phyloP scores from a whole-genome alignment of 352 stramenopile genomes.

The Phytophthora aleatoria region DNA sequence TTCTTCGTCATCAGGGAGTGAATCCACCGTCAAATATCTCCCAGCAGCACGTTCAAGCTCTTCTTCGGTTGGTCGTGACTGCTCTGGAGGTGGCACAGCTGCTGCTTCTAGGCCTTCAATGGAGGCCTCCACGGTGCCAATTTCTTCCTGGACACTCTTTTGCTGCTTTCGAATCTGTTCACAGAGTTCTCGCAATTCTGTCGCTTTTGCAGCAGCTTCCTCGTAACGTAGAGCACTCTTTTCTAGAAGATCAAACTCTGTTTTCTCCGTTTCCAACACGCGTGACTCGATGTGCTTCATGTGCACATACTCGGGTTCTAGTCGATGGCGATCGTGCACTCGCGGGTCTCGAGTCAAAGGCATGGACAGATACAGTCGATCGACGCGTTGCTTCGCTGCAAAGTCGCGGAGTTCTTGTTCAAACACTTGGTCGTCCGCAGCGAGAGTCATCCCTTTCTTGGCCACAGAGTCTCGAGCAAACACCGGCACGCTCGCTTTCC shows the following conservation, averaged over 20 bases:
- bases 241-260: conserved; percentile 72
- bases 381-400: conserved; percentile 42
- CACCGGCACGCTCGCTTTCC: conserved; percentile 38
- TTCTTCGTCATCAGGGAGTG: conserved; percentile 22
- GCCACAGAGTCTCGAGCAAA: conserved; percentile 54
- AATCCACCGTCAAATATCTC: conserved; percentile 38
- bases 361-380: conserved; percentile 55
- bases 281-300: conserved; percentile 62
- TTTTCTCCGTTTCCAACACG: conserved; percentile 53
- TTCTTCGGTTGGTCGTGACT: conserved; percentile 41
- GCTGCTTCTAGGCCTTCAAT: conserved; percentile 42
- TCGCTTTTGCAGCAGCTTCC: conserved; percentile 44
- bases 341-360: conserved; percentile 47
- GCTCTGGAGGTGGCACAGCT: conserved; percentile 21
- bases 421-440: conserved; percentile 59
- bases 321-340: conserved; percentile 40
- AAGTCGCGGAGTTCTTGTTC: conserved; percentile 64
- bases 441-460: conserved; percentile 58
- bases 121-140: conserved; percentile 28
- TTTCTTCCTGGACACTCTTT: conserved; percentile 32
- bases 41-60: conserved; percentile 43
- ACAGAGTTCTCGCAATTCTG: conserved; percentile 41
- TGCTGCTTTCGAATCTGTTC: conserved; percentile 42
- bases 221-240: conserved; percentile 63
- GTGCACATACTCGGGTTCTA: conserved; percentile 67